phyloP scores from a whole-genome alignment of 1,139 yeast species.

The Tardiomyces blankii region DNA sequence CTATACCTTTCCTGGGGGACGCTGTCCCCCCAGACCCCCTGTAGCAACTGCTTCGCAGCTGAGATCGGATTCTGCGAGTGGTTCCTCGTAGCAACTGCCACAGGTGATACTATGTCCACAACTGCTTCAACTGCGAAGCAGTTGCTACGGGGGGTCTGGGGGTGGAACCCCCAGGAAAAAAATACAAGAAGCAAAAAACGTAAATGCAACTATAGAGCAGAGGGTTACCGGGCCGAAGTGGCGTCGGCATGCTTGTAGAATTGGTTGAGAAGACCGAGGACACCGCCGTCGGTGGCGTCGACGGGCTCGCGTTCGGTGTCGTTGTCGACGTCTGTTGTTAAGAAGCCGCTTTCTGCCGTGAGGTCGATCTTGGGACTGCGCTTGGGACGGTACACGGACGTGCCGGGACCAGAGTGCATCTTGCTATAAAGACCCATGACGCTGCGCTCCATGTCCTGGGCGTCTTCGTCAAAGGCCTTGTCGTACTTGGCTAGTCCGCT shows the following conservation, averaged over 20 bases:
- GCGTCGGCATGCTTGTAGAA: conserved; percentile 53
- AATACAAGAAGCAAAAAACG: no score
- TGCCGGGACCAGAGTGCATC: background rate
- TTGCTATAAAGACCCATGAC: conserved; percentile 12
- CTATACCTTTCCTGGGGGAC: no score
- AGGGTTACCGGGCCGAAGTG: background rate
- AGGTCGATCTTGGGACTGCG: background rate
- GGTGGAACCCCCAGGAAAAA: no score
- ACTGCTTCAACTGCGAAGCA: no score
- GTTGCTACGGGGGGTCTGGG: no score
- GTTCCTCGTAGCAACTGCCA: no score
- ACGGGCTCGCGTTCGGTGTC: conserved; percentile 27
- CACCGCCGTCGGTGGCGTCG: conserved; percentile 47
- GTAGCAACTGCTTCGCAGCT: no score
- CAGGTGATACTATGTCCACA: no score
- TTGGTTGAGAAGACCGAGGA: conserved; percentile 73
- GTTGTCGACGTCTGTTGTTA: conserved; percentile 17
- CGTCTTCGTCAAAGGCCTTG: background rate
- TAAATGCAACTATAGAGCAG: no score
- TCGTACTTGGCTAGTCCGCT: background rate
- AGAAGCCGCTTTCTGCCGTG: conserved; percentile 2
- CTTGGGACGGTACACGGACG: background rate
- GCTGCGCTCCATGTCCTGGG: conserved; percentile 15
- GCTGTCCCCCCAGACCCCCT: no score
- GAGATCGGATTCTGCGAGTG: no score